A percentile compares a stretch with the other conserved stretches of the same genome.
Conservation (phyloP, 805 yeast genomes). For the Wickerhamomyces rabaulensis region DNA sequence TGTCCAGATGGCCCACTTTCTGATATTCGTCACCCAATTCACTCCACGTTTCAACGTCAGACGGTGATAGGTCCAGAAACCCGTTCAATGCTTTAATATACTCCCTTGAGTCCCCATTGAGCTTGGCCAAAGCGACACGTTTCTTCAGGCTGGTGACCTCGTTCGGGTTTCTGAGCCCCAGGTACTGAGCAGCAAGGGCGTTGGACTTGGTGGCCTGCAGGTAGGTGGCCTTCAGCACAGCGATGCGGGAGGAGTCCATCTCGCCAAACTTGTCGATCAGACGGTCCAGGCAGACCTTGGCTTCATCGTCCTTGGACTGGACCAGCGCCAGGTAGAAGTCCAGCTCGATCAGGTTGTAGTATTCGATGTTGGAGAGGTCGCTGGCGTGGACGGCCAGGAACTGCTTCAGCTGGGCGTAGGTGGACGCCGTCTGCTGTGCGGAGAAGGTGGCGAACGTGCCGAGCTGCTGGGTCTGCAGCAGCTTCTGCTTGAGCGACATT, state of each 20-base stretch:
- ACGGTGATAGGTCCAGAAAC: conserved; percentile 59
- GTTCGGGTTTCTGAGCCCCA: conserved; percentile 25
- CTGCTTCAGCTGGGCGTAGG: conserved; percentile 34
- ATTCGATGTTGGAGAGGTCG: conserved; percentile 30
- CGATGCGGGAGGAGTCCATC: conserved; percentile 48
- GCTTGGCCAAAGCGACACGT: conserved; percentile 17
- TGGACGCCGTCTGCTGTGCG: conserved; percentile 35
- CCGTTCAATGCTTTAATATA: conserved; percentile 52
- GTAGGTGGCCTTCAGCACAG: conserved; percentile 48
- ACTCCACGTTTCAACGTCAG: conserved; percentile 74
- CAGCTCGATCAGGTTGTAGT: conserved; percentile 60
- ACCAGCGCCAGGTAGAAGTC: conserved; percentile 61
- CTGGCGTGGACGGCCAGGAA: conserved; percentile 21
- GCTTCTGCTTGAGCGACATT: conserved; percentile 32
- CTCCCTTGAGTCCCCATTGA: conserved; percentile 13
- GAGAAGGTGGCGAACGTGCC: conserved; percentile 45
- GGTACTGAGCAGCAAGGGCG: conserved; percentile 29
- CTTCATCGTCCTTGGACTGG: conserved; percentile 64
- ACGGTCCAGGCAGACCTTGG: conserved; percentile 58
- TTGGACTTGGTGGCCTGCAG: conserved; percentile 43
- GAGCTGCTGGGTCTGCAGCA: conserved; percentile 44
- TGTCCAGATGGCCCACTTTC: conserved; percentile 54
- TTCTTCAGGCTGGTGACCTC: conserved; percentile 20
- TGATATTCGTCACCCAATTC: conserved; percentile 68
- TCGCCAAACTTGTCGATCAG: conserved; percentile 66